Conservation (phyloP, 2,329 filamentous ascomycete genomes). For the Scytalidium sp. region DNA sequence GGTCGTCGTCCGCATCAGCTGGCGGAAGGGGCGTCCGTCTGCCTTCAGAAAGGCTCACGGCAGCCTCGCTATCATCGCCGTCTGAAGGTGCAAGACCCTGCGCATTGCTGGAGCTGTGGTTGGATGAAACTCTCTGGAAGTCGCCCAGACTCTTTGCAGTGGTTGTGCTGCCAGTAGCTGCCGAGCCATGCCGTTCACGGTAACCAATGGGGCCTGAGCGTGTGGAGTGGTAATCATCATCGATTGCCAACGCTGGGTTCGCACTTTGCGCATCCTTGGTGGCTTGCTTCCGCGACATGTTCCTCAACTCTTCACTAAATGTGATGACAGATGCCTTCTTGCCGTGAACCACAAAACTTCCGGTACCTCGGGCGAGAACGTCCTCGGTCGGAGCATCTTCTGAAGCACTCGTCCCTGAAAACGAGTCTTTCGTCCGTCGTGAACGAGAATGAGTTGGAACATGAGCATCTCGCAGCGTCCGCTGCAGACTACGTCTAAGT, state of each 20-base stretch:
- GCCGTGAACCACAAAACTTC: slow-evolving; percentile 93
- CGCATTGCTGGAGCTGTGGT: slow-evolving; percentile 40
- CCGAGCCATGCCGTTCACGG: slow-evolving; percentile 53
- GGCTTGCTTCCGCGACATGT: slow-evolving; percentile 60
- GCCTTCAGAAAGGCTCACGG: slow-evolving; percentile 58
- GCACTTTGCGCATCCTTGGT: slow-evolving; percentile 35
- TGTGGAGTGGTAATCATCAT: slow-evolving; percentile 52
- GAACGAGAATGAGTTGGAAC: slow-evolving; percentile 66
- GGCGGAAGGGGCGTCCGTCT: slow-evolving; percentile 53
- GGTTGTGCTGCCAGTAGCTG: slow-evolving; percentile 63
- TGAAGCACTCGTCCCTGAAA: slow-evolving; percentile 50
- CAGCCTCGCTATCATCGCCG: slow-evolving; percentile 59
- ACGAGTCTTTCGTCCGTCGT: slow-evolving; percentile 73
- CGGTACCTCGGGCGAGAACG: slow-evolving; percentile 72
- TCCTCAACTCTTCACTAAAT: slow-evolving; percentile 90
- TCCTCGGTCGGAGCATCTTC: slow-evolving; percentile 52
- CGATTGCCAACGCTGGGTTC: slow-evolving; percentile 16
- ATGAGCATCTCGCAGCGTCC: slow-evolving; percentile 79
- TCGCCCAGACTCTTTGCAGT: slow-evolving; percentile 65
- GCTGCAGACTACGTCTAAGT: slow-evolving; percentile 81
- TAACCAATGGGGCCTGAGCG: slow-evolving; percentile 40
- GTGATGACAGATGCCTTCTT: slow-evolving; percentile 97
- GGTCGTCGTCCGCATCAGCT: slow-evolving; percentile 35
- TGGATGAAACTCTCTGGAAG: slow-evolving; percentile 57
- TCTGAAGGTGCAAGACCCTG: slow-evolving; percentile 21